Base-by-base conservation (phyloP, 495 filamentous ascomycete genomes). In the Bryoglossum gracile region DNA sequence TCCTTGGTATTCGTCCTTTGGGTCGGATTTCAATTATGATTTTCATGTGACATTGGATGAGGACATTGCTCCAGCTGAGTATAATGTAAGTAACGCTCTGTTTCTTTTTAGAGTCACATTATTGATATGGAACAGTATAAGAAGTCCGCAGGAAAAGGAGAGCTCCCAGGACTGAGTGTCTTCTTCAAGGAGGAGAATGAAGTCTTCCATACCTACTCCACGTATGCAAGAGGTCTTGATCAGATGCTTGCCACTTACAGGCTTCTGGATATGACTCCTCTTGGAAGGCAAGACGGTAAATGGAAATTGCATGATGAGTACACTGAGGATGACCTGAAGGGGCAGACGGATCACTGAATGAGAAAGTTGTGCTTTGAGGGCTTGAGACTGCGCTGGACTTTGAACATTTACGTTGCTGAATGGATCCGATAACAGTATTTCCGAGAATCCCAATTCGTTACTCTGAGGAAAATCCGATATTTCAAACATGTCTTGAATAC, bases 171-270 rank as follows among this genome's bases (percentile, higher is more conserved):
- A 5, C 52, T 71, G 30, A 68, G 62, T 48, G 62, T 66, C 10
- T 73, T 71, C 45, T 53, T 62, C 17, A 61, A 46, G 28, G 58
- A 65, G 33, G 68, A 56, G 2, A 59, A 57, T 8, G 50, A 56
- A 9, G 53, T 71, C 6, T 70, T 64, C 50, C 68, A 69, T 54
- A 67, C 67, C 4, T 73, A 70, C 52, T 66, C 63, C 43, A 62
- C 65, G 4, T 64, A 63, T 37, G 51, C 52, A 28, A 58, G 68
- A 2, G 68, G 68, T n/a, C 30, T 67, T 37, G 70, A 70, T 25
- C 43, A 41, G 34, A 17, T 67, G 19, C 35, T 62, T 26, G 38
- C 22, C 0, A 64, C 63, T 1, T 48, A 62, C 46, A 24, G 17
- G 13, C 36, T 63, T 42, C 47, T 68, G 2, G 65, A 68, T 40